Percentiles rank a stretch among this genome's conserved stretches.
These are phyloP conservation scores for Colletotrichum sp. DNA, from an alignment of 2,329 filamentous ascomycete species.

Conservation along the genomic window DNA sequence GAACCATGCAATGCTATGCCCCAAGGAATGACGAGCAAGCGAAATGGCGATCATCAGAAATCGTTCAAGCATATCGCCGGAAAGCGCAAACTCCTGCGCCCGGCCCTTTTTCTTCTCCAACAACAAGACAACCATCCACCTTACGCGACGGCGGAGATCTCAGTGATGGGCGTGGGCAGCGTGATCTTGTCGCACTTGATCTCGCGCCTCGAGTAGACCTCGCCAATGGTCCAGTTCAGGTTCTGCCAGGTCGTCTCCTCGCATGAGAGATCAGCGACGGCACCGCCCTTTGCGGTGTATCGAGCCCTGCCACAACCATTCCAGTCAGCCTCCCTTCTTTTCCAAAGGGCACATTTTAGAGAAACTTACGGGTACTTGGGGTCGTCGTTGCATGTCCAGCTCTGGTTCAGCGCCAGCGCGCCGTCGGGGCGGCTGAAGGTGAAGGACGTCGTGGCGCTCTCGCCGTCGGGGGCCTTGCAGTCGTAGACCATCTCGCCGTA, in stretches of 20 bases:
- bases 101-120: background rate
- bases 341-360: background rate
- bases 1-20: background rate
- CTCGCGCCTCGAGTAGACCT: constrained; percentile 34
- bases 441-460: constrained; percentile 42
- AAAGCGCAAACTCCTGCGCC: background rate
- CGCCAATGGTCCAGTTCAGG: constrained; percentile 33
- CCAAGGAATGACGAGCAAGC: background rate
- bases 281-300: constrained; percentile 31
- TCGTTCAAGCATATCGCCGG: background rate
- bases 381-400: constrained; percentile 52
- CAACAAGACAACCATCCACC: background rate
- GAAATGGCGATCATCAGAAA: background rate
- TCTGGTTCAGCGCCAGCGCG: constrained; percentile 50
- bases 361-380: constrained; percentile 19
- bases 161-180: constrained; percentile 27
- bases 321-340: background rate
- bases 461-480: constrained; percentile 40
- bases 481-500: constrained; percentile 50
- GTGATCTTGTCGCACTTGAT: constrained; percentile 32
- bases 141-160: constrained; percentile 30
- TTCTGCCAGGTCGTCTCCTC: constrained; percentile 30
- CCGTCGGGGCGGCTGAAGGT: constrained; percentile 42
- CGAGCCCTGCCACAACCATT: constrained; percentile 20
- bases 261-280: constrained; percentile 33